A percentile compares a stretch with the other conserved stretches of the same genome.
Conservation (phyloP, 1,139 yeast species). For the Lipomyces yarrowii region DNA sequence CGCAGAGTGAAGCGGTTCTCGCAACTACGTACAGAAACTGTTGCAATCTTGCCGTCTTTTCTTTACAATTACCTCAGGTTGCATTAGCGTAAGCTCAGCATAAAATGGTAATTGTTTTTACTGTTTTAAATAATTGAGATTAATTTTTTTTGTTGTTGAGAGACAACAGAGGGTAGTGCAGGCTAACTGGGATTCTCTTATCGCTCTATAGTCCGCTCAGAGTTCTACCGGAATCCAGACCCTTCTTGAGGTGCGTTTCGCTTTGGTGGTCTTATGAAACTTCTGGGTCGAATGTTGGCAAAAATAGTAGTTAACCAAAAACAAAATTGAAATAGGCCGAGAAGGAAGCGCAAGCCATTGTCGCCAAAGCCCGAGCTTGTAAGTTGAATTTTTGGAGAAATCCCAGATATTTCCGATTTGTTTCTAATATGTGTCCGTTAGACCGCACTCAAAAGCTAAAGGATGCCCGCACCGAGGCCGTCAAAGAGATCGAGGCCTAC, state of each 20-base stretch:
- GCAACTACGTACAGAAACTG: too few species aligned
- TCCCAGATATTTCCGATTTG: neutral
- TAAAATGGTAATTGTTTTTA: neutral
- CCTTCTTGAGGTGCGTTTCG: slow-evolving; percentile 43
- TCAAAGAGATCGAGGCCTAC: slow-evolving; percentile 83
- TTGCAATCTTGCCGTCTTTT: neutral
- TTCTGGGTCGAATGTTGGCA: too few species aligned
- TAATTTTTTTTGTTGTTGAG: neutral
- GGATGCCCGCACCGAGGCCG: slow-evolving; percentile 93
- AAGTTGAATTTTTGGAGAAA: slow-evolving; percentile 38
- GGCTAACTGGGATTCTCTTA: slow-evolving; percentile 1
- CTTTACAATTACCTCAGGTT: neutral
- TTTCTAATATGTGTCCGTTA: slow-evolving; percentile 25
- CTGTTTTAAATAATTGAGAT: neutral
- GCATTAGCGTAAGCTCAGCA: neutral
- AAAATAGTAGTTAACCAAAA: neutral
- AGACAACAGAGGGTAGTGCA: neutral
- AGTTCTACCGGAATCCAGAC: slow-evolving; percentile 50
- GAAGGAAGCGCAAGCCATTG: slow-evolving; percentile 94
- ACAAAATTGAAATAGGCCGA: slow-evolving; percentile 63
- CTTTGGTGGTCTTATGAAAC: too few species aligned
- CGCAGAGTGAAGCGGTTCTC: too few species aligned
- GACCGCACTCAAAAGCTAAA: slow-evolving; percentile 85
- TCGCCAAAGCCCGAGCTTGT: slow-evolving; percentile 83
- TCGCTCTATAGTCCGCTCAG: slow-evolving; percentile 44